Base-by-base conservation (phyloP, 306 rosid species). In the Dalbergia oliveri region DNA sequence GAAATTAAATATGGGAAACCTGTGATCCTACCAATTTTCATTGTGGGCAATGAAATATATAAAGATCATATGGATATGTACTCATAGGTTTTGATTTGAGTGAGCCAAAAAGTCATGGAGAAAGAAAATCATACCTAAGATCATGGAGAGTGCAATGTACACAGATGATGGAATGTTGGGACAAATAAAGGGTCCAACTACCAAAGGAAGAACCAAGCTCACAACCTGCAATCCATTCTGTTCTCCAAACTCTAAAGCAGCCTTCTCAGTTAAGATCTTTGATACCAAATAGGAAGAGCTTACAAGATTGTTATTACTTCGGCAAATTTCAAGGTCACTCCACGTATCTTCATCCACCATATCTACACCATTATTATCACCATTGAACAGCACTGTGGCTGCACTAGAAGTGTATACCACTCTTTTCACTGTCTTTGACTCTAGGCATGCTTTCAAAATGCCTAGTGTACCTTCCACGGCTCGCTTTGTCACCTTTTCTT, bases 131-230 rank as follows among this genome's bases (percentile, higher is more conserved):
- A 26, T 79, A 90, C 92, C 89, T 9, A 82, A 78, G 9, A 87
- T 73, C 88, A 92, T 71, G 75, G 84, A 59, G 4, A 87, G 74
- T 9, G 83, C 65, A 13, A 82, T 11, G 44, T 59, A 70, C 5
- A 92, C 80, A 0, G 94, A 90, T 21, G 69, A 31, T 0, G 97
- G 92, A 0, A 90, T 33, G 0, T 58, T 67, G 7, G 87, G 85
- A 66, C 85, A 87, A 67, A 89, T 79, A 78, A 89, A 92, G 12
- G 91, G 88, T 14, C 97, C 94, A 21, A 84, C 84, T 7, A 92
- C 91, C 57, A 82, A 43, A 39, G 91, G 66, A 80, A 85, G 94
- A 82, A 90, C 70, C 58, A 92, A 54, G 14, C 90, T 83, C 23
- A 91, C 92, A 51, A 88, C 88, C 58, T 89, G 89, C 79, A 91